Evolutionary conservation across 23 red algal species (phyloP).

Genomic region (Cyanidioschyzon merolae): DNA sequence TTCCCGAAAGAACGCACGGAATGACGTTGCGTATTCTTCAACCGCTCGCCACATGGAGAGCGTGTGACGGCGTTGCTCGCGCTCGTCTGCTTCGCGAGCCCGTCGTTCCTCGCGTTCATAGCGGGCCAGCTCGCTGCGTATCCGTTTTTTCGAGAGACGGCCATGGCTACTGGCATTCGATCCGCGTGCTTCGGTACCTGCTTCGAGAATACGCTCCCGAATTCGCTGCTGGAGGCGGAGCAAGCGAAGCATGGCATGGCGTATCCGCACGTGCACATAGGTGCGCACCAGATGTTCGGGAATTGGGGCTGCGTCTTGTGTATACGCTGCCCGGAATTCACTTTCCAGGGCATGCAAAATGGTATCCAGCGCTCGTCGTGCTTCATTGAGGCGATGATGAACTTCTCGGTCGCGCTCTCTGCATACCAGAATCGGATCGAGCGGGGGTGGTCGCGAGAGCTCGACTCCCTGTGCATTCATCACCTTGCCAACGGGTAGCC

Average conservation of each 20-base stretch:
- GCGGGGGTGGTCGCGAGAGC: background rate
- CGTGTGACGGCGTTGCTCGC: conserved; percentile 9
- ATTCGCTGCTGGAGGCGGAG: background rate
- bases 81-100: conserved; percentile 15
- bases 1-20: conserved; percentile 19
- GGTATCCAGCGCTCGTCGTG: background rate
- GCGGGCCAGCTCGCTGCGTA: conserved; percentile 12
- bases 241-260: background rate
- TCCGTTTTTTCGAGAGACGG: background rate
- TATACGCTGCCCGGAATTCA: background rate
- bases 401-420: background rate
- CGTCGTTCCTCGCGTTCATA: background rate
- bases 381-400: background rate
- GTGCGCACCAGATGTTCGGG: background rate
- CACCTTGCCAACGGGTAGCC: background rate
- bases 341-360: background rate
- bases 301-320: background rate
- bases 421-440: background rate
- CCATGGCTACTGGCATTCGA: background rate
- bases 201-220: background rate
- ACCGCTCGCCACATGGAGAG: background rate
- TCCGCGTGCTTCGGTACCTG: background rate
- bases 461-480: background rate
- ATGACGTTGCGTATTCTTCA: conserved; percentile 1
- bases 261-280: background rate